Evolutionary conservation across 2,329 filamentous ascomycete genomes (phyloP).

Genomic region (Thielaviopsis euricoi): DNA sequence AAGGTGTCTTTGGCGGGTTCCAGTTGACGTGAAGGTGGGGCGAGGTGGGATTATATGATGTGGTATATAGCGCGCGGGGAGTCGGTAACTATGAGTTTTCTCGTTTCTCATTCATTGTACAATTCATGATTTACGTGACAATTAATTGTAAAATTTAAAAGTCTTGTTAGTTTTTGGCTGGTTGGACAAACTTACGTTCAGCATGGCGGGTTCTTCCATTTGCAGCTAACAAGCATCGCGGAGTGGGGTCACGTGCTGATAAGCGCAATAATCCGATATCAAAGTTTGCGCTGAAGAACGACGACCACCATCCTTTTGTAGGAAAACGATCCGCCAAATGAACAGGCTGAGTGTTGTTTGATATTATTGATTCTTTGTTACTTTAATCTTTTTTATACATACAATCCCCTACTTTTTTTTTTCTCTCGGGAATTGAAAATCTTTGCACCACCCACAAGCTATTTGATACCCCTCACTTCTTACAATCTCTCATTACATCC

Average conservation of each 20-base stretch:
- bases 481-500: neutral
- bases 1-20: neutral
- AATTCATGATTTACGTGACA: too few relatives aligned
- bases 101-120: too few relatives aligned
- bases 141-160: too few relatives aligned
- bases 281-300: constrained; percentile 3
- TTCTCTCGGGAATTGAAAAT: neutral
- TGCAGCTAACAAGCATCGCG: neutral
- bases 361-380: neutral
- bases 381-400: neutral
- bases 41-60: too few relatives aligned
- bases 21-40: too few relatives aligned
- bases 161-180: too few relatives aligned
- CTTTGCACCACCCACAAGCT: too few relatives aligned
- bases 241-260: constrained; percentile 8
- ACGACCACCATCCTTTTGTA: neutral
- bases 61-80: too few relatives aligned
- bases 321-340: neutral
- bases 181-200: too few relatives aligned
- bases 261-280: constrained; percentile 9
- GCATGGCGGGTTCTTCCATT: neutral
- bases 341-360: neutral
- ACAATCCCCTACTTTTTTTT: neutral
- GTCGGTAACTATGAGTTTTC: too few relatives aligned
- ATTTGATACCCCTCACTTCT: neutral